phyloP scores from a whole-genome alignment of 805 yeast genomes.

The Candida caryicola region DNA sequence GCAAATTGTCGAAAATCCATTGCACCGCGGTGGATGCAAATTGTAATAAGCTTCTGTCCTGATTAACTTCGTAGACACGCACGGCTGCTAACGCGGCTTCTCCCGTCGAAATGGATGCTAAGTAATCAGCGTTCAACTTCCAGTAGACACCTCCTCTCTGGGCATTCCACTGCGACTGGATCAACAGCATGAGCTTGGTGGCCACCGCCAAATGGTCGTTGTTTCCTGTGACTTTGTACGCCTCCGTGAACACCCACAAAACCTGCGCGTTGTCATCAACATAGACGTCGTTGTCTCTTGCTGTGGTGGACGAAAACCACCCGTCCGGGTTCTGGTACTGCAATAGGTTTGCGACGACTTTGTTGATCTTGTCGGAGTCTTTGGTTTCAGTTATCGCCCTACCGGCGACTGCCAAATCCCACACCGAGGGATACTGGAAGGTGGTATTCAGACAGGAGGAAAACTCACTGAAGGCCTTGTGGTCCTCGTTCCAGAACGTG shows the following conservation, averaged over 20 bases:
- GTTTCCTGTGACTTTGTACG: slow-evolving; percentile 8
- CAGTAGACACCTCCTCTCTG: slow-evolving; percentile 12
- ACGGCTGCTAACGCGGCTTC: slow-evolving; percentile 15
- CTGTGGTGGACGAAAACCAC: slow-evolving; percentile 12
- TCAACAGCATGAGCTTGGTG: slow-evolving; percentile 6
- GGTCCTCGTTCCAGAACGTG: slow-evolving; percentile 15
- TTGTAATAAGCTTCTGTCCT: slow-evolving; percentile 4
- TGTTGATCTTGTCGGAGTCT: slow-evolving; percentile 2
- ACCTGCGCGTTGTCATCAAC: slow-evolving; percentile 16
- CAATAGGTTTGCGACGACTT: slow-evolving; percentile 6
- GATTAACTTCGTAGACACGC: slow-evolving; percentile 7
- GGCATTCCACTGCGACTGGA: slow-evolving; percentile 8
- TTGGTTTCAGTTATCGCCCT: slow-evolving; percentile 9
- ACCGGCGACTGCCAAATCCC: slow-evolving; percentile 15
- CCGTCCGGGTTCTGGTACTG: slow-evolving; percentile 9
- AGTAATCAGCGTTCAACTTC: slow-evolving; percentile 10
- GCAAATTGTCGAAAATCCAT: slow-evolving; percentile 10
- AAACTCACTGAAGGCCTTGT: slow-evolving; percentile 8
- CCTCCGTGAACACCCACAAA: slow-evolving; percentile 12
- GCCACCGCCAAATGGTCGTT: slow-evolving; percentile 8
- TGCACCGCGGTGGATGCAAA: slow-evolving; percentile 10
- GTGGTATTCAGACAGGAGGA: slow-evolving; percentile 6
- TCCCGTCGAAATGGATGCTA: slow-evolving; percentile 14
- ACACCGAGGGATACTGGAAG: slow-evolving; percentile 10
- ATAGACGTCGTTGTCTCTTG: slow-evolving; percentile 11